These are phyloP conservation scores for Bertia moriformis DNA, from an alignment of 2,329 filamentous ascomycete genomes.

Conservation along the genomic window DNA sequence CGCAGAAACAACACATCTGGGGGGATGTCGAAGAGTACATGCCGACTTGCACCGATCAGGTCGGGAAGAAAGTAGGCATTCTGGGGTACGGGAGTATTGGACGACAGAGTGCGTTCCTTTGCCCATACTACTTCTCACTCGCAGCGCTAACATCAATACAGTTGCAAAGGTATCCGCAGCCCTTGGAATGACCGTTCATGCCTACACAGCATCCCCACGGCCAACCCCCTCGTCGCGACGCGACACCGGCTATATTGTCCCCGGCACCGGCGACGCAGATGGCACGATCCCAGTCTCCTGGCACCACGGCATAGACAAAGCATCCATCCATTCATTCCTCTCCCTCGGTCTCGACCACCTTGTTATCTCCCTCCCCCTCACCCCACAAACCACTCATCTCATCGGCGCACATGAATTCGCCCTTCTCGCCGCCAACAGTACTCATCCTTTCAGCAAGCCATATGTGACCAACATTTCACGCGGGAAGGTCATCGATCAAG, in stretches of 20 bases:
- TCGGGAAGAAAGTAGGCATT: neutral
- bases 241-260: constrained; percentile 54
- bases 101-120: neutral
- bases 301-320: constrained; percentile 28
- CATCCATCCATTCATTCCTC: constrained; percentile 33
- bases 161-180: constrained; percentile 41
- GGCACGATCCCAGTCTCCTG: constrained; percentile 32
- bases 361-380: constrained; percentile 35
- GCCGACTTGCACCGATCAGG: neutral
- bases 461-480: constrained; percentile 62
- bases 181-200: constrained; percentile 59
- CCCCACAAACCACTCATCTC: constrained; percentile 27
- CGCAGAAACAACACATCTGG: neutral
- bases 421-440: constrained; percentile 21
- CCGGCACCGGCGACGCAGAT: constrained; percentile 42
- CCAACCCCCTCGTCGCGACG: constrained; percentile 46
- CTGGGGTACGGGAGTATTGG: constrained; percentile 1
- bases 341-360: constrained; percentile 33
- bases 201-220: constrained; percentile 61
- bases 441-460: constrained; percentile 23
- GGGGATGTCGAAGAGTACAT: neutral
- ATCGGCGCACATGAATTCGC: constrained; percentile 34
- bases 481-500: constrained; percentile 31
- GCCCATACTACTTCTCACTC: constrained; percentile 35
- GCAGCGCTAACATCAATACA: constrained; percentile 38